Evolutionary conservation across 2,329 filamentous ascomycete species (phyloP).

Genomic region (Phaeosphaeriaceae sp.): DNA sequence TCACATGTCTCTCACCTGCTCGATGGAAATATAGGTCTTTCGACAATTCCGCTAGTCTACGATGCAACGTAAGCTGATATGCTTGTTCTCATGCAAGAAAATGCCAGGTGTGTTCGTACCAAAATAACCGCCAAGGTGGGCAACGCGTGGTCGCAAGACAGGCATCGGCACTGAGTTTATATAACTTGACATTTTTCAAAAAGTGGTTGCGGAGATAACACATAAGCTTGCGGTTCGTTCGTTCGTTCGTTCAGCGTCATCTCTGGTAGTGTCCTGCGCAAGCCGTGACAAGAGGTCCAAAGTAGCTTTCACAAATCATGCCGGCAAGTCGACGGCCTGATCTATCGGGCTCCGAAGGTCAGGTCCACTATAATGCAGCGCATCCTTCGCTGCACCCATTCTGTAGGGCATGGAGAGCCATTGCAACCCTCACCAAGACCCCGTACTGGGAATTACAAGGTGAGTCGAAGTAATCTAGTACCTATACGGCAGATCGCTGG

Average conservation of each 20-base stretch:
- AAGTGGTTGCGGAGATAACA: background rate
- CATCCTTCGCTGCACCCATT: background rate
- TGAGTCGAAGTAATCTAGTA: background rate
- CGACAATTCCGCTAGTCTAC: background rate
- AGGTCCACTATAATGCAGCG: background rate
- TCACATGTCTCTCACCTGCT: background rate
- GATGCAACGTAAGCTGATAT: background rate
- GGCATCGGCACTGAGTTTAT: background rate
- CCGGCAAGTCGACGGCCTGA: conserved; percentile 2
- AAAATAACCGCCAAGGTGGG: background rate
- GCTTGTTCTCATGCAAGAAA: background rate
- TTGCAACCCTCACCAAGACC: background rate
- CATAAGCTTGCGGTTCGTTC: background rate
- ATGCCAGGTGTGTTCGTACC: background rate
- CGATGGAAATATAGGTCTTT: background rate
- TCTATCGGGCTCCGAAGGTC: conserved; percentile 5
- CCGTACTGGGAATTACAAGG: background rate
- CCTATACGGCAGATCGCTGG: background rate
- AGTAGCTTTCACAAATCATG: background rate
- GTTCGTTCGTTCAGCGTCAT: background rate
- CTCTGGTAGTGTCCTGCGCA: background rate
- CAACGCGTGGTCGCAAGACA: background rate
- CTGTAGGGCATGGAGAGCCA: background rate
- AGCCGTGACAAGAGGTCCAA: background rate
- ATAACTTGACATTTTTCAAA: background rate